Percentiles rank a stretch among this genome's conserved stretches.
These are phyloP conservation scores for Globisporangium perplexum DNA, from an alignment of 352 stramenopile genomes.

Conservation along the genomic window DNA sequence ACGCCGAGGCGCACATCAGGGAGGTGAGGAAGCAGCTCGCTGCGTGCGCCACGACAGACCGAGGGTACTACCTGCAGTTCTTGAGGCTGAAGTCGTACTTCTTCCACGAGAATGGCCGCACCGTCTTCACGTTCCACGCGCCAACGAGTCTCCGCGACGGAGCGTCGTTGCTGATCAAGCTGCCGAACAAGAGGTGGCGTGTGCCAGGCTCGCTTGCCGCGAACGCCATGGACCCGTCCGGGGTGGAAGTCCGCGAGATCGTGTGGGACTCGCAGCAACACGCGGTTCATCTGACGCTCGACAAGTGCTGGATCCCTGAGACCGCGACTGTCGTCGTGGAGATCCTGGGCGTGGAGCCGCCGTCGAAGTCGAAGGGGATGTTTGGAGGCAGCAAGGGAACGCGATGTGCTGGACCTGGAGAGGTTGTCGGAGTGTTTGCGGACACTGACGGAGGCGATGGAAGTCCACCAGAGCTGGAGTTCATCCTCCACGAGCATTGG, in stretches of 20 bases:
- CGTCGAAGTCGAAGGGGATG: conserved; percentile 10
- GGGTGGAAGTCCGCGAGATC: conserved; percentile 25
- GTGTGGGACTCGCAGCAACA: conserved; percentile 45
- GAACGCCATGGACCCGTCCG: conserved; percentile 18
- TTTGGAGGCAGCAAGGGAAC: background rate
- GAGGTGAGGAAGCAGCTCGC: conserved; percentile 22
- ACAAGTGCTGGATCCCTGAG: conserved; percentile 23
- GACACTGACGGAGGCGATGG: conserved; percentile 5
- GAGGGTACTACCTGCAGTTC: conserved; percentile 48
- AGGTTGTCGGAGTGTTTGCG: conserved; percentile 27
- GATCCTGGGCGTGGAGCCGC: conserved; percentile 21
- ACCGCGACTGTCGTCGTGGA: conserved; percentile 23
- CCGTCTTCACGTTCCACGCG: conserved; percentile 29
- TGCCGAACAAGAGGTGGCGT: conserved; percentile 42
- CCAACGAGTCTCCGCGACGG: conserved; percentile 23
- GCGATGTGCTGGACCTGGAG: conserved; percentile 33
- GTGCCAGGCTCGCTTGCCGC: conserved; percentile 20
- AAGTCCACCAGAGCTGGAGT: conserved; percentile 25
- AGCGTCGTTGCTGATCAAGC: conserved; percentile 29
- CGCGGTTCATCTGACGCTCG: conserved; percentile 32
- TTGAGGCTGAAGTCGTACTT: conserved; percentile 50
- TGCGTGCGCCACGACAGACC: conserved; percentile 24
- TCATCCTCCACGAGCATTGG: conserved; percentile 51
- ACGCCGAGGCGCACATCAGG: conserved; percentile 23
- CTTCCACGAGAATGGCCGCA: conserved; percentile 35